Percentiles rank a stretch among this genome's conserved stretches.
Conservation (phyloP, 441 rosid species). For the Adansonia grandidieri region DNA sequence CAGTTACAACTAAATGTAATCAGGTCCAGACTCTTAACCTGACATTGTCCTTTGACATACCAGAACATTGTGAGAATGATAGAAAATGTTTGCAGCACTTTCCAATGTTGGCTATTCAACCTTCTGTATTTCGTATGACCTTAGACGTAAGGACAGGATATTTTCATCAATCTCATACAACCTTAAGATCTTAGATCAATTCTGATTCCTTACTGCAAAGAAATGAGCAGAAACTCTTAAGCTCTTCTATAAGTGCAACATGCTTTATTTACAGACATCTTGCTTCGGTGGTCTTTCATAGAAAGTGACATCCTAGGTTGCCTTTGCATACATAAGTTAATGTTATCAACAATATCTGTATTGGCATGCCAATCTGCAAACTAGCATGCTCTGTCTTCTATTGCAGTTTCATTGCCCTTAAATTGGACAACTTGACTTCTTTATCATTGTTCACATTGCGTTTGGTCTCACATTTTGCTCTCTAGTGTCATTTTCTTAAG, state of each 20-base stretch:
- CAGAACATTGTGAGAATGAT: not conserved
- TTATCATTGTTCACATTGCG: slow-evolving; percentile 1
- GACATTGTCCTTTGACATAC: not conserved
- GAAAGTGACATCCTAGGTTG: not conserved
- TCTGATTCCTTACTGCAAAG: not conserved
- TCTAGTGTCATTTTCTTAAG: not conserved
- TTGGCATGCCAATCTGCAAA: not conserved
- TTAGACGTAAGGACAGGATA: not conserved
- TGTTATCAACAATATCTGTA: not conserved
- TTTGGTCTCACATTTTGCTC: not conserved
- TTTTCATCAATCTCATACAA: not conserved
- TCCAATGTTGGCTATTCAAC: not conserved
- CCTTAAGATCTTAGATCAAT: not conserved
- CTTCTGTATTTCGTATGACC: not conserved
- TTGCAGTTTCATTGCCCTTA: not conserved
- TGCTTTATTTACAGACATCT: not conserved
- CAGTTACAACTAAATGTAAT: not conserved
- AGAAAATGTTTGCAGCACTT: not conserved
- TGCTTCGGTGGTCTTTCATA: not conserved
- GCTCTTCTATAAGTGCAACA: not conserved
- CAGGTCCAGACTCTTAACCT: not conserved
- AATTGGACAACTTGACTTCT: not conserved
- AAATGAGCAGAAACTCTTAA: not conserved
- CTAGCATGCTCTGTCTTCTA: not conserved
- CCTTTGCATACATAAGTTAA: not conserved